Evolutionary conservation across 2,329 filamentous ascomycete species (phyloP), one percentile per base, ranked within the genome.

Genomic region (Metarhizium brunneum): DNA sequence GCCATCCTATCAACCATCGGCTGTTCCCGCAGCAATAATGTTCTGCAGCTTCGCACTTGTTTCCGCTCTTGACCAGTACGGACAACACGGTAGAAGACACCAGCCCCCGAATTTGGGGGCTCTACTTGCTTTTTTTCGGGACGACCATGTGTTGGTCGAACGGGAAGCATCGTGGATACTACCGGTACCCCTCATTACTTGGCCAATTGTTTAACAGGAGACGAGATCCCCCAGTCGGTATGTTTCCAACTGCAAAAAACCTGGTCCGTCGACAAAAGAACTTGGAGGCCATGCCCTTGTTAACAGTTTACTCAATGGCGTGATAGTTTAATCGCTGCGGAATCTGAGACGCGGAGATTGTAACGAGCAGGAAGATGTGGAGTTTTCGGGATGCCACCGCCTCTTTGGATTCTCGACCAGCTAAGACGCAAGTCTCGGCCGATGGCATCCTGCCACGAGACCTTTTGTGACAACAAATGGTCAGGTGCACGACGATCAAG

Each of bases 161-260:
- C 7, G 14, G 20, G 16, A 13, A 32, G 29, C 38, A 18, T 30
- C 36, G 20, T 32, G 32, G 20, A 35, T 35, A 30, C 25, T n/a
- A n/a, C 6, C 25, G 42, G 13, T 52, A 52, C 50, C 43, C 50
- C 35, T 45, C 54, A 47, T 18, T 35, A 30, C 13, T 32, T 16
- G 54, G 49, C 62, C 61, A 64, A 66, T 64, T 56, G 59, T 49
- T 51, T 52, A 32, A 50, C 56, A 62, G 60, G 54, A 57, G 54
- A 43, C 20, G 40, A 45, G 56, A 40, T 48, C 56, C 54, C 54
- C 54, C n/a, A 18, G 42, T 18, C 20, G 18, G 18, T 16, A 29
- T 43, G 25, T 25, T 25, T 25, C 25, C 25, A 25, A 25, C 25
- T 25, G 25, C 32, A 35, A 35, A 35, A 35, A 8, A 11, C 32